Evolutionary conservation across 176 grass and related monocot genomes (phyloP), one percentile per base, ranked within the genome.

Genomic region (Oryza meridionalis): DNA sequence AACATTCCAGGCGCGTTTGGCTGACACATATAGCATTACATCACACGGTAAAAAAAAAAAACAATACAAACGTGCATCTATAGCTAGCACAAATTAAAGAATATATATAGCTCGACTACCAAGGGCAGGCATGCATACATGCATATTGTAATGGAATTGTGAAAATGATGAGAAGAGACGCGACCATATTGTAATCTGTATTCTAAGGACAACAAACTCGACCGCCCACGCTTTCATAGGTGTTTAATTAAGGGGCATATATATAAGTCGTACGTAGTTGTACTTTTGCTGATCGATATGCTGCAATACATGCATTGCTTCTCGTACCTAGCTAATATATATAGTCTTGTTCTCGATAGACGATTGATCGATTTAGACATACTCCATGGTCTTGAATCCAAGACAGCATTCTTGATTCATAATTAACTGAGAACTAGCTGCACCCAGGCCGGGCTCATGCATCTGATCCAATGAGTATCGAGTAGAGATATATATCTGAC

Each of bases 271-370:
- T 72, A 72, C 77, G 35, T 15, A 63, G 55, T 26, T 33, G 63
- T 15, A 67, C 29, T 83, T 77, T 15, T 58, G 53, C 7, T 43
- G 49, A n/a, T 82, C 49, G 88, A 77, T 19, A 77, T 19, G 88
- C 58, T 69, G 68, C 67, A 78, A 78, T 61, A 66, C 49, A 82
- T 3, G 82, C 72, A 73, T 69, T 90, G 31, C 69, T 87, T 65
- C n/a, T 67, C 58, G 32, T 68, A 58, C 37, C 78, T 53, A 44
- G 12, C 19, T 70, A 81, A 10, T 58, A 58, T 58, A 58, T 58
- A 58, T 33, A 45, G 74, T 10, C 38, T 40, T 90, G 59, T 79
- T 83, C 75, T 75, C 17, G 21, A 86, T 58, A 12, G 84, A 68
- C 12, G 21, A 67, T 72, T 25, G 46, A 73, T 71, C 7, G 2